A percentile compares a stretch with the other conserved stretches of the same genome.
Conservation (phyloP, 129 eudicot species). For the Chrysanthemum seticuspe region DNA sequence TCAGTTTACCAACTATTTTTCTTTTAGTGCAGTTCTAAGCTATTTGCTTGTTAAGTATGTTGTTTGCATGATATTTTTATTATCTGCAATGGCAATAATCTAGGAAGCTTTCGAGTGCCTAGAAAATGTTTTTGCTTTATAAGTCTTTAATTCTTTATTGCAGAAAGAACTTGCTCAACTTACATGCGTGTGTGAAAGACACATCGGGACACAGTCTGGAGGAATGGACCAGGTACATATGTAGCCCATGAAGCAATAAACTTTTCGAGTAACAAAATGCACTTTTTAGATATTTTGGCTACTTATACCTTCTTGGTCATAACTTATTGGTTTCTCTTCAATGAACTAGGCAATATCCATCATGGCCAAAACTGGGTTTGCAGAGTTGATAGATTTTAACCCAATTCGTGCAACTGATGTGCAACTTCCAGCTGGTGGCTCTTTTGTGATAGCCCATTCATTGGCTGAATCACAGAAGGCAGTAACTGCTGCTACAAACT, state of each 20-base stretch:
- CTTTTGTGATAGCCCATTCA: slow-evolving; percentile 87
- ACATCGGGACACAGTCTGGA: slow-evolving; percentile 99
- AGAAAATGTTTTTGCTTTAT: neutral
- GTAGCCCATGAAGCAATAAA: neutral
- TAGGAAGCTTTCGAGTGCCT: slow-evolving; percentile 5
- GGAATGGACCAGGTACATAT: slow-evolving; percentile 94
- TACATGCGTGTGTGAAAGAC: slow-evolving; percentile 92
- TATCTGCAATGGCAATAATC: neutral
- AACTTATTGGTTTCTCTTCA: neutral
- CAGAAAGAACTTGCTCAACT: slow-evolving; percentile 96
- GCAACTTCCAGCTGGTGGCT: slow-evolving; percentile 81
- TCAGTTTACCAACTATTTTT: too few relatives aligned
- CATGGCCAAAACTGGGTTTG: slow-evolving; percentile 88
- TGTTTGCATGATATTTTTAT: neutral
- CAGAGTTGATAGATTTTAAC: slow-evolving; percentile 86
- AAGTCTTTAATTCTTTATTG: neutral
- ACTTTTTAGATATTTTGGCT: neutral
- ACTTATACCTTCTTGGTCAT: neutral
- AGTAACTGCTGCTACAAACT: slow-evolving; percentile 90
- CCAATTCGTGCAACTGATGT: slow-evolving; percentile 92
- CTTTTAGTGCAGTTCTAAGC: too few relatives aligned
- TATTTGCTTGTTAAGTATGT: too few relatives aligned
- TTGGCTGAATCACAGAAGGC: slow-evolving; percentile 93
- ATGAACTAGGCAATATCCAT: slow-evolving; percentile 75
- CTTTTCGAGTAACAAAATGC: neutral